Evolutionary conservation across 371 early-diverging fungal genomes (phyloP), one percentile per base, ranked within the genome.

Genomic region (Lichtheimia ramosa): DNA sequence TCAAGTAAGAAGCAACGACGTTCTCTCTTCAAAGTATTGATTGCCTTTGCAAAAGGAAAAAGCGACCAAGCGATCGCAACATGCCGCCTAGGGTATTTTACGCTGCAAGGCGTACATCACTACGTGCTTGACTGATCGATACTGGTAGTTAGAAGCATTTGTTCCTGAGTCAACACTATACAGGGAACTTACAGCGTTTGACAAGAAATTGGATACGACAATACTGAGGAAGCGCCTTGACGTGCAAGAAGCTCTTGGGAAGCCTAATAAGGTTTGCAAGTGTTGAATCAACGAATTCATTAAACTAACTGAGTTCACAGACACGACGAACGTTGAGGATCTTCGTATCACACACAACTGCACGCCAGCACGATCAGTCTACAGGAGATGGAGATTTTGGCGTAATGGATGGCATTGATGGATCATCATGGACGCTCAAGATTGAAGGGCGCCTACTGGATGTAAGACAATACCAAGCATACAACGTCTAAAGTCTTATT

Each of bases 101-200:
- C 12, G 21, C 15, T 23, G 43, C 28, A n/a, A 40, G 15, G 1
- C 24, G 43, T 1, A 18, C 8, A 34, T 43, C n/a, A 18, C 15
- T 15, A 25, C 41, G 18, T 42, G 21, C 21, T 23, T 56, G 34
- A 34, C 34, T 34, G 34, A 34, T 34, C 34, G 10, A 8, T 34
- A 7, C 20, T n/a, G 25, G 3, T 27, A 15, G 90, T 86, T 97
- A 70, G 94, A 94, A 56, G 73, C 88, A 0, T 89, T 90, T 70
- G 89, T 96, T 13, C 97, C 97, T 8, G 97, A 98, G 75, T 91
- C 96, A 15, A 84, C 83, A 51, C 70, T 95, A 40, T 96, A 94
- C 73, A 83, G 81, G 15, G 87, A 94, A 59, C 83, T 98, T 25
- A 82, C 88, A 61, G 89, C 92, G 21, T 84, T 90, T 63, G 98